Conservation (phyloP, 179 eudicot species). For the Carnegiea gigantea region DNA sequence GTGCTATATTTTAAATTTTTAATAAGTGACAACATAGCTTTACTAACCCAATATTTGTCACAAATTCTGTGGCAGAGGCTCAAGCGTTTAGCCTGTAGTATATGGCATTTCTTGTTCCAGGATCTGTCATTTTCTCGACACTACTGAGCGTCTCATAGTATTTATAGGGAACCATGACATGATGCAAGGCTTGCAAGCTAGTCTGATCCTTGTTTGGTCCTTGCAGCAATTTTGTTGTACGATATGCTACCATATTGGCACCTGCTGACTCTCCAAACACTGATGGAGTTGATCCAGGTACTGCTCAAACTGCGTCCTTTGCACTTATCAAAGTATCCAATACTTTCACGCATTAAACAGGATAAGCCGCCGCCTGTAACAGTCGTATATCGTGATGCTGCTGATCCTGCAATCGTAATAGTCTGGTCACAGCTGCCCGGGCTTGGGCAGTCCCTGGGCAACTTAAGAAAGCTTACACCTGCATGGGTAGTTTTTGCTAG, state of each 20-base stretch:
- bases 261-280: constrained; percentile 93
- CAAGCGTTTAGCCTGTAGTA: not conserved
- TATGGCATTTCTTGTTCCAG: not conserved
- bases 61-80: not conserved
- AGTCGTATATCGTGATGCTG: not conserved
- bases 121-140: not conserved
- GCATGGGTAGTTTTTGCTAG: not conserved
- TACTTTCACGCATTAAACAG: no score
- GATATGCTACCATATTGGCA: constrained; percentile 76
- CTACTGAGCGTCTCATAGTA: not conserved
- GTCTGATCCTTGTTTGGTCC: constrained; percentile 21
- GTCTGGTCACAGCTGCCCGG: not conserved
- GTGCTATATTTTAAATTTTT: not conserved
- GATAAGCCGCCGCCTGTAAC: not conserved
- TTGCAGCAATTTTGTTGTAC: constrained; percentile 83
- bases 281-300: constrained; percentile 98
- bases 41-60: not conserved
- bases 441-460: not conserved
- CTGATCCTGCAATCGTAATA: not conserved
- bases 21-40: constrained; percentile 1
- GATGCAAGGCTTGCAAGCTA: not conserved
- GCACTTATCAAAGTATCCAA: no score
- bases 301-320: not conserved
- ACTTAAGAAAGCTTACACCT: not conserved
- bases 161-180: not conserved